Evolutionary conservation across 1,284 basidiomycete genomes (phyloP), one percentile per base, ranked within the genome.

Genomic region (Exobasidium cylindrosporum): DNA sequence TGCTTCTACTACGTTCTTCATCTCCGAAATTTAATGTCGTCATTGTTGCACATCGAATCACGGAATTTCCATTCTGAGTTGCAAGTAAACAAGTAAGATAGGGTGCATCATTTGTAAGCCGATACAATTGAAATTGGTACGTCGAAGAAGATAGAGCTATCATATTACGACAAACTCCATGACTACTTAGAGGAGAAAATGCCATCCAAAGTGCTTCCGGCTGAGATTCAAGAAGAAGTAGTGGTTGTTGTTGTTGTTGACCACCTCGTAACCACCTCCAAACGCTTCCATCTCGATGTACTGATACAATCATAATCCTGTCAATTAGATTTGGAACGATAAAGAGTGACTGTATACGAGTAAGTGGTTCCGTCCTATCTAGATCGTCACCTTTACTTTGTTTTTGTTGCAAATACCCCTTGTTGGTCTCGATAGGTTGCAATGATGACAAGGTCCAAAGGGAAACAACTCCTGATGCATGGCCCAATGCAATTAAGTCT

Each of bases 401-500:
- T 43, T 29, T 29, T 43, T 21, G 52, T 55, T 5, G 28, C 43
- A 0, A 63, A 49, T 0, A 60, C 23, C 21, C 49, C 21, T 26
- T 67, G 62, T 61, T 50, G 2, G 26, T 13, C 14, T 4, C 26
- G 68, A 7, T 67, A 14, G 57, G 47, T n/a, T 62, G 47, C 14
- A 69, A 26, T 5, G 56, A 62, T 1, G 63, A 57, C 21, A 61
- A 50, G 6, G 58, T 55, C 35, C 68, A 43, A 13, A 91, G 73
- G 0, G 87, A 87, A 26, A 92, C 83, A 7, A 85, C 82, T 2
- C 89, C 90, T 0, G 85, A 84, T 46, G 86, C 84, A 0, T 88
- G 87, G 6, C 86, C 86, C 14, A 86, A 83, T 30, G 83, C 86
- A 17, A 90, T 76, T 67, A 90, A 82, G 17, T 63, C 61, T 23